Evolutionary conservation across 1,284 basidiomycete genomes (phyloP).

Genomic region (Cutaneotrichosporon sp.): DNA sequence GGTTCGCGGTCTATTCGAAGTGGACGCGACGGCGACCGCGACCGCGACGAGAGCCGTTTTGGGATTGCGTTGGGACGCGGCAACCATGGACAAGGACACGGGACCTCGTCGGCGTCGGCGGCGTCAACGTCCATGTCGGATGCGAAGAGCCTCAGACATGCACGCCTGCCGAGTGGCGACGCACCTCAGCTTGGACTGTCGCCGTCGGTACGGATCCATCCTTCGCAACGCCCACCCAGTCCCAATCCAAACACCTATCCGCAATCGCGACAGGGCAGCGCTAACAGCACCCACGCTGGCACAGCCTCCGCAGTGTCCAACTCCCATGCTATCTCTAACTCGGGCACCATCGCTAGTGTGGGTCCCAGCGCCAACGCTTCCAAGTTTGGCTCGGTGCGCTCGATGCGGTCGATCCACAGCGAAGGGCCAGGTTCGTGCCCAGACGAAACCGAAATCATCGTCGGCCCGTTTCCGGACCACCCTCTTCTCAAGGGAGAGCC

Average conservation of each 20-base stretch:
- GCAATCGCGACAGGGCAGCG: too few species aligned
- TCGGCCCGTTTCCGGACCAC: neutral
- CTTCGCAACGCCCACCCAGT: too few species aligned
- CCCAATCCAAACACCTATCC: too few species aligned
- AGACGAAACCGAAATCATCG: neutral
- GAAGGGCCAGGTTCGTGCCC: neutral
- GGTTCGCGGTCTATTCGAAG: neutral
- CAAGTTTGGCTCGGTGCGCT: conserved; percentile 5
- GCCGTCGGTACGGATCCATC: neutral
- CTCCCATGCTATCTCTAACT: neutral
- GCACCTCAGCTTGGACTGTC: neutral
- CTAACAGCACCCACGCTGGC: too few species aligned
- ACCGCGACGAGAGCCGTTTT: neutral
- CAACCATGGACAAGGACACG: too few species aligned
- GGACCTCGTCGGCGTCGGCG: too few species aligned
- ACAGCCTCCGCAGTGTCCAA: neutral
- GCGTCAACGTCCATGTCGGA: too few species aligned
- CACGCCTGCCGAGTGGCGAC: too few species aligned
- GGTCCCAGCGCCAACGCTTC: neutral
- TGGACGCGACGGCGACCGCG: neutral
- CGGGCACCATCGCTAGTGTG: neutral
- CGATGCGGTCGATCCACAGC: neutral
- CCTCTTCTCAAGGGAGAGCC: conserved; percentile 1
- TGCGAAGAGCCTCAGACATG: too few species aligned
- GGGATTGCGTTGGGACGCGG: neutral